Conservation (phyloP, 495 filamentous ascomycete species). For the Glarea lozoyensis region DNA sequence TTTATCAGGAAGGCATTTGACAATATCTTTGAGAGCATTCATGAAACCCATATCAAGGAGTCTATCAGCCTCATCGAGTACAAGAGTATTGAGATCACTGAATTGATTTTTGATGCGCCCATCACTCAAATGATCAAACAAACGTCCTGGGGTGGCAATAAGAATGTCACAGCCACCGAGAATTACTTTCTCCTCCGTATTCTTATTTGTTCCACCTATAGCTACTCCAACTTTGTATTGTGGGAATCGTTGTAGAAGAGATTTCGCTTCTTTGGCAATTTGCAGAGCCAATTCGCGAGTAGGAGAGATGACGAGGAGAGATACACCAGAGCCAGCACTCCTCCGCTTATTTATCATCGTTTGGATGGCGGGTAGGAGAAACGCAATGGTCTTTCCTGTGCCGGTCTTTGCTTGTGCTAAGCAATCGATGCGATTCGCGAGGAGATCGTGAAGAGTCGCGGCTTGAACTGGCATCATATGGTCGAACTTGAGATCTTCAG, state of each 20-base stretch:
- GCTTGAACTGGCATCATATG: conserved; percentile 37
- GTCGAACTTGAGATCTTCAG: conserved; percentile 32
- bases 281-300: conserved; percentile 60
- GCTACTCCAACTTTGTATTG: conserved; percentile 26
- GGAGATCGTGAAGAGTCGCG: conserved; percentile 29
- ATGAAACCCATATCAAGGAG: conserved; percentile 61
- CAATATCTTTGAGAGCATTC: conserved; percentile 46
- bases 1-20: conserved; percentile 48
- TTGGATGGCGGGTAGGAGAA: conserved; percentile 57
- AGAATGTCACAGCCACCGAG: conserved; percentile 36
- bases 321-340: conserved; percentile 31
- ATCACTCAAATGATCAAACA: conserved; percentile 52
- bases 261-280: conserved; percentile 45
- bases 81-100: conserved; percentile 43
- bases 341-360: conserved; percentile 37
- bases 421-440: conserved; percentile 25
- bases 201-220: conserved; percentile 33
- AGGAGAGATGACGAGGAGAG: conserved; percentile 55
- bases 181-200: conserved; percentile 26
- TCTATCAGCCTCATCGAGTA: conserved; percentile 61
- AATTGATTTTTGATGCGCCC: conserved; percentile 32
- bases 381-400: conserved; percentile 61
- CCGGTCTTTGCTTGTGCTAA: conserved; percentile 60
- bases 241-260: conserved; percentile 24
- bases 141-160: conserved; percentile 54